Percentiles rank a stretch among this genome's conserved stretches.
Evolutionary conservation across 768 basidiomycete species (phyloP).

Genomic region (Trametes villosa): DNA sequence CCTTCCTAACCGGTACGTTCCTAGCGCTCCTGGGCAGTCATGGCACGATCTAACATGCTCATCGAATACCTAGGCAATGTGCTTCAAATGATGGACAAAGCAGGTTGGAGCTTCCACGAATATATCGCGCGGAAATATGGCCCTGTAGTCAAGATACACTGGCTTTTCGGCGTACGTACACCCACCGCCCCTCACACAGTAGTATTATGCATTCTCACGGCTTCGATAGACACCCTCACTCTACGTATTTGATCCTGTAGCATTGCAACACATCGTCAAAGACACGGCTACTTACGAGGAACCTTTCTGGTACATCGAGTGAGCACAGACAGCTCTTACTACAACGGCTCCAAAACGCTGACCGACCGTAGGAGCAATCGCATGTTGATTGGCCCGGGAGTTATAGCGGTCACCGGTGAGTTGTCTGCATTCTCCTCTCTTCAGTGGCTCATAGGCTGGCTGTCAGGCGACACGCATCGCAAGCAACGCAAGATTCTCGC

Average conservation of each 20-base stretch:
- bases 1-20: conserved; percentile 16
- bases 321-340: not conserved
- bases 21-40: not conserved
- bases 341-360: not conserved
- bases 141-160: conserved; percentile 16
- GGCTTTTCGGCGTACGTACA: conserved; percentile 17
- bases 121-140: conserved; percentile 23
- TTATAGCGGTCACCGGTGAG: conserved; percentile 13
- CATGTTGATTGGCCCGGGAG: conserved; percentile 11
- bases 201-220: not conserved
- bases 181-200: not conserved
- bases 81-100: conserved; percentile 6
- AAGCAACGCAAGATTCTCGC: conserved; percentile 30
- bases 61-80: conserved; percentile 15
- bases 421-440: not conserved
- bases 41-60: no score
- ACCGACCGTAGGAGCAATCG: not conserved
- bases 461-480: conserved; percentile 25
- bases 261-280: conserved; percentile 24
- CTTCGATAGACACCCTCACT: conserved; percentile 6
- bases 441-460: not conserved
- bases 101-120: conserved; percentile 20
- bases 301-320: conserved; percentile 14
- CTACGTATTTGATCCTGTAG: conserved; percentile 23
- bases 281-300: conserved; percentile 23